Percentiles rank a stretch among this genome's conserved stretches.
Conservation (phyloP, 257 asterid genomes). For the Haberlea rhodopensis region DNA sequence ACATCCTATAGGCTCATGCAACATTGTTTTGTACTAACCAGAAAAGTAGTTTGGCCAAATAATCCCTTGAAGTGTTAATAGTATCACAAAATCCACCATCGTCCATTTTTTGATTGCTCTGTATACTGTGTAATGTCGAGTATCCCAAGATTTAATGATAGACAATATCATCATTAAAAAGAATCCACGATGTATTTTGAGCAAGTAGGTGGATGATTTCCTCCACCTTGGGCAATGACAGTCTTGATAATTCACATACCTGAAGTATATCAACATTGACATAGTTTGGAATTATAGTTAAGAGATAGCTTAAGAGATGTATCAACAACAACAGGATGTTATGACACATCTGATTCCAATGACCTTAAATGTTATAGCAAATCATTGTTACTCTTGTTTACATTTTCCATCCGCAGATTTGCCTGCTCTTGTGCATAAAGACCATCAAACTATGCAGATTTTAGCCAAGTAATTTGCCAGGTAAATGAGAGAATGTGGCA, state of each 20-base stretch:
- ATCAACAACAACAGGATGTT: slow-evolving; percentile 31
- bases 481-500: slow-evolving; percentile 1
- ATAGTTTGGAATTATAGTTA: slow-evolving; percentile 2
- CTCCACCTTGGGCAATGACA: slow-evolving; percentile 85
- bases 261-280: slow-evolving; percentile 32
- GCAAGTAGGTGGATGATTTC: slow-evolving; percentile 86
- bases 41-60: too few relatives aligned
- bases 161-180: slow-evolving; percentile 54
- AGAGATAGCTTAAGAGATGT: slow-evolving; percentile 13
- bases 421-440: slow-evolving; percentile 54
- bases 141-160: slow-evolving; percentile 31
- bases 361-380: slow-evolving; percentile 81
- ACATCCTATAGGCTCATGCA: too few relatives aligned
- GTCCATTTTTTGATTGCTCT: slow-evolving; percentile 31
- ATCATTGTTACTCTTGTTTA: slow-evolving; percentile 57
- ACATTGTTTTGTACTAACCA: too few relatives aligned
- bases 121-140: too few relatives aligned
- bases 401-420: slow-evolving; percentile 60
- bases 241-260: slow-evolving; percentile 81
- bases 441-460: neutral
- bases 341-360: slow-evolving; percentile 88
- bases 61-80: too few relatives aligned
- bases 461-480: neutral
- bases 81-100: slow-evolving; percentile 38
- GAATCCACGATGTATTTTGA: slow-evolving; percentile 52